phyloP scores from a whole-genome alignment of 768 basidiomycete genomes.

The Dioszegia hungarica region DNA sequence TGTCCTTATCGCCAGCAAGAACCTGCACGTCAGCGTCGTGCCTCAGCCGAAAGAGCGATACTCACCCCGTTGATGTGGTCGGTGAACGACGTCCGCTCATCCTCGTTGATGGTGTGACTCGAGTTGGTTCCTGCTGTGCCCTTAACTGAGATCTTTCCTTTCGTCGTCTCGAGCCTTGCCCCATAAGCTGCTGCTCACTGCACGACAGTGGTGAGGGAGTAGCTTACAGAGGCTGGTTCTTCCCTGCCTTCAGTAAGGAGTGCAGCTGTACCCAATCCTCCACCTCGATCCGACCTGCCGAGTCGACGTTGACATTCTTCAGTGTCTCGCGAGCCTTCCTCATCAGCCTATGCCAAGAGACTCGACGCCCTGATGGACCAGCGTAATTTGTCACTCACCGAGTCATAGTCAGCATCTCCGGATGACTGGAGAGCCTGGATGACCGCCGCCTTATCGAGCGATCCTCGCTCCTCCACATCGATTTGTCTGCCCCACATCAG shows the following conservation, averaged over 20 bases:
- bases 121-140: conserved; percentile 86
- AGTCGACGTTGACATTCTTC: conserved; percentile 89
- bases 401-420: conserved; percentile 80
- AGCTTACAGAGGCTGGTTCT: conserved; percentile 33
- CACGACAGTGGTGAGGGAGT: neutral
- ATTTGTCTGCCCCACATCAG: conserved; percentile 34
- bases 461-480: conserved; percentile 48
- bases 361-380: too few relatives aligned
- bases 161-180: conserved; percentile 41
- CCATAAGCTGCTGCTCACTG: neutral
- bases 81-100: conserved; percentile 92
- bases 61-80: conserved; percentile 92
- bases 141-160: conserved; percentile 85
- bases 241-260: conserved; percentile 27
- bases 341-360: too few relatives aligned
- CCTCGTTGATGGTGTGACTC: conserved; percentile 95
- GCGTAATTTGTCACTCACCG: too few relatives aligned
- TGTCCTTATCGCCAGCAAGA: conserved; percentile 81
- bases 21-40: conserved; percentile 57
- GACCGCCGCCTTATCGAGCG: conserved; percentile 62
- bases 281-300: conserved; percentile 90
- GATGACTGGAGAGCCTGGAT: conserved; percentile 70
- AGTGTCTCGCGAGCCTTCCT: conserved; percentile 63
- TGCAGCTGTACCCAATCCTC: conserved; percentile 96
- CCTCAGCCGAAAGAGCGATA: neutral